phyloP scores from a whole-genome alignment of 225 moss, liverwort and hornwort species.

The Physcomitrium patens region DNA sequence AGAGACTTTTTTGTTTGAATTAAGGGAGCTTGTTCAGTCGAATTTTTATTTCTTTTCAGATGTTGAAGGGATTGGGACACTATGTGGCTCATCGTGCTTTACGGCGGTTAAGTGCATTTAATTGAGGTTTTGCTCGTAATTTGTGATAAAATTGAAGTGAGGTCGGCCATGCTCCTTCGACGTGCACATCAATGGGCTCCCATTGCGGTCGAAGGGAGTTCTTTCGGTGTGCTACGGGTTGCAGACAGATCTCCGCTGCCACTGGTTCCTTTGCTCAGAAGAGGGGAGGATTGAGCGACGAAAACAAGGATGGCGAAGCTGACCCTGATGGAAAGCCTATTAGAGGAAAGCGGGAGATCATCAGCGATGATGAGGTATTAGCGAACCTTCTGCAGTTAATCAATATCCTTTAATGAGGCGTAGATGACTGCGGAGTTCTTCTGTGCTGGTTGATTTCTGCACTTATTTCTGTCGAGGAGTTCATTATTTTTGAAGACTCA shows the following conservation, averaged over 20 bases:
- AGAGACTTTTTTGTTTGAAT: neutral
- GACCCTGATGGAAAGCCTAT: conserved; percentile 28
- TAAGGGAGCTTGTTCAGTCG: neutral
- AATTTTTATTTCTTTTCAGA: neutral
- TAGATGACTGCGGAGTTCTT: neutral
- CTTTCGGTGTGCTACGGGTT: conserved; percentile 1
- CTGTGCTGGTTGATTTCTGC: neutral
- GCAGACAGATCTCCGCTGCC: conserved; percentile 19
- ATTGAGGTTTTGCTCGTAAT: neutral
- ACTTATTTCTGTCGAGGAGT: neutral
- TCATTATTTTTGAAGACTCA: neutral
- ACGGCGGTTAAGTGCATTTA: neutral
- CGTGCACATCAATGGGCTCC: conserved; percentile 26
- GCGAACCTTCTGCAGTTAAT: neutral
- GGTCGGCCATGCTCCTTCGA: conserved; percentile 27
- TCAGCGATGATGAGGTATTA: conserved; percentile 35
- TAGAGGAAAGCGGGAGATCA: conserved; percentile 28
- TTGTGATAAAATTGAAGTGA: neutral
- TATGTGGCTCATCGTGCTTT: neutral
- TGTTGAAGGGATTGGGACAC: neutral
- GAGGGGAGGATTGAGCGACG: conserved; percentile 3
- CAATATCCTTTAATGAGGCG: neutral
- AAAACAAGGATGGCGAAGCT: conserved; percentile 30
- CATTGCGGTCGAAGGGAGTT: neutral
- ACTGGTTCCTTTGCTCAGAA: conserved; percentile 14